These are phyloP conservation scores for Hirschfeldia incana DNA, from an alignment of 345 rosid species.

Conservation along the genomic window DNA sequence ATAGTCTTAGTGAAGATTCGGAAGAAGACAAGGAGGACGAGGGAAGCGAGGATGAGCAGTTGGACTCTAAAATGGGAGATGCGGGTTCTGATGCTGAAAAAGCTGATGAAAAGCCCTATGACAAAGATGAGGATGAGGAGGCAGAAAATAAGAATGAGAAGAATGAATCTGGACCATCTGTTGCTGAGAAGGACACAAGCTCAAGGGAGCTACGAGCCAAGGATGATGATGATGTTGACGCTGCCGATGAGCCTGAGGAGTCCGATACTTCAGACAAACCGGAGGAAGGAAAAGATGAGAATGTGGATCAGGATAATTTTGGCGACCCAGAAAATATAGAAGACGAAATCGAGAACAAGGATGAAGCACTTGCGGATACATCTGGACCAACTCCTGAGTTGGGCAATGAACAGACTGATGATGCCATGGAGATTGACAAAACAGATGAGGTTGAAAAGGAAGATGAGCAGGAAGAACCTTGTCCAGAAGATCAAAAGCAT, in stretches of 20 bases:
- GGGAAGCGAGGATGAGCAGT: slow-evolving; percentile 57
- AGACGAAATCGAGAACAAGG: slow-evolving; percentile 59
- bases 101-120: slow-evolving; percentile 72
- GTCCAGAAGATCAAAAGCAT: slow-evolving; percentile 48
- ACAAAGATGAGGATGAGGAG: slow-evolving; percentile 64
- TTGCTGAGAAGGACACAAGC: slow-evolving; percentile 52
- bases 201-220: slow-evolving; percentile 79
- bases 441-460: slow-evolving; percentile 52
- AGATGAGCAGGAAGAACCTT: slow-evolving; percentile 51
- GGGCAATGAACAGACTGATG: slow-evolving; percentile 47
- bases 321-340: slow-evolving; percentile 54
- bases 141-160: slow-evolving; percentile 56
- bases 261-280: slow-evolving; percentile 44
- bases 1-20: slow-evolving; percentile 76
- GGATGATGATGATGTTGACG: slow-evolving; percentile 53
- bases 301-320: slow-evolving; percentile 45
- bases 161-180: slow-evolving; percentile 78
- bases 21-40: slow-evolving; percentile 58
- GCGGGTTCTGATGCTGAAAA: slow-evolving; percentile 69
- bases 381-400: slow-evolving; percentile 60
- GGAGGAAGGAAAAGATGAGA: slow-evolving; percentile 48
- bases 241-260: slow-evolving; percentile 50
- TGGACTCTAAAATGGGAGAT: slow-evolving; percentile 79
- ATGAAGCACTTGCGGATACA: slow-evolving; percentile 67
- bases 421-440: slow-evolving; percentile 54